Evolutionary conservation across 1,284 basidiomycete genomes (phyloP).

Genomic region (Malassezia cuniculi): DNA sequence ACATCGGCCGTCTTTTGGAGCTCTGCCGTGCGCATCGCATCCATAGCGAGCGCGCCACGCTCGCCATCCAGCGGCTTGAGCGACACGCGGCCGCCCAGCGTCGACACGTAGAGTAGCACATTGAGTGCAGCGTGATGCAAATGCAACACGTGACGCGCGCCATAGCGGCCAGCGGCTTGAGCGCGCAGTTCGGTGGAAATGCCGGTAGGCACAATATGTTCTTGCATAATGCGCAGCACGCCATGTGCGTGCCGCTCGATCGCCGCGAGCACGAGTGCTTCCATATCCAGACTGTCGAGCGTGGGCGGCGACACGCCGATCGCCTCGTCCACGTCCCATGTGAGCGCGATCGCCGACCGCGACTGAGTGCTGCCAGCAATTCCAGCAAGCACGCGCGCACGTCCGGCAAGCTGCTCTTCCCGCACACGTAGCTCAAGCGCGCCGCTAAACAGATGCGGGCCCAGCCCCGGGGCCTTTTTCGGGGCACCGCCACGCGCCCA

Average conservation of each 20-base stretch:
- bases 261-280: conserved; percentile 2
- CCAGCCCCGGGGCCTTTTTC: too few relatives aligned
- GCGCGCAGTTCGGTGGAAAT: neutral
- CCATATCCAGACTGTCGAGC: conserved; percentile 6
- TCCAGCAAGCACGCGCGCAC: too few relatives aligned
- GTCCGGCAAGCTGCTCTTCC: too few relatives aligned
- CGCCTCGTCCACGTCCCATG: conserved; percentile 6
- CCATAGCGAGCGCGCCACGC: neutral
- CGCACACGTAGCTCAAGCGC: too few relatives aligned
- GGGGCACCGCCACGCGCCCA: too few relatives aligned
- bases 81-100: conserved; percentile 3
- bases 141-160: conserved; percentile 4
- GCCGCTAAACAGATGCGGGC: too few relatives aligned
- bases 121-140: neutral
- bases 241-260: conserved; percentile 7
- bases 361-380: too few relatives aligned
- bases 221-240: conserved; percentile 4
- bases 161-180: conserved; percentile 1
- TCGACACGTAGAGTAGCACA: conserved; percentile 7
- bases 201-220: neutral
- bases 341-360: conserved; percentile 8
- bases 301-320: neutral
- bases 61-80: conserved; percentile 6
- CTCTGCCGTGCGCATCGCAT: neutral
- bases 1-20: conserved; percentile 7